phyloP scores from a whole-genome alignment of 1,284 basidiomycete species.

The Boletus semigastroideus region DNA sequence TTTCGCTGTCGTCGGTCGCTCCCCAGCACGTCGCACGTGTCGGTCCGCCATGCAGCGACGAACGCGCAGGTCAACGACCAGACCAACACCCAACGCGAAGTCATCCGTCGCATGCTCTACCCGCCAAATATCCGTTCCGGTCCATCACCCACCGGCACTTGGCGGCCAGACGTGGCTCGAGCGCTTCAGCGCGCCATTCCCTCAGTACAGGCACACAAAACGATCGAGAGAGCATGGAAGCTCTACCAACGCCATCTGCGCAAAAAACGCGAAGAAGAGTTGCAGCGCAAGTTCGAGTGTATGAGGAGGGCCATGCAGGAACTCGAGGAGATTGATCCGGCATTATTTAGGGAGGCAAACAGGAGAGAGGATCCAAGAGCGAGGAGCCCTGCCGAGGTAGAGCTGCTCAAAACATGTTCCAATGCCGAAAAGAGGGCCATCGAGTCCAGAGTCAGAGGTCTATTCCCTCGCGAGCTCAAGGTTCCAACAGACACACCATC shows the following conservation, averaged over 20 bases:
- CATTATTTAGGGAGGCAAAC: constrained; percentile 74
- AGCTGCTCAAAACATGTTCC: constrained; percentile 60
- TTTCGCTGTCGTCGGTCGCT: constrained; percentile 20
- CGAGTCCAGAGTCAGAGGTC: constrained; percentile 76
- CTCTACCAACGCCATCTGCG: constrained; percentile 77
- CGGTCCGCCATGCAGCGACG: constrained; percentile 40
- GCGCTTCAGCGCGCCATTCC: constrained; percentile 77
- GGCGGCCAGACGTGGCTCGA: constrained; percentile 72
- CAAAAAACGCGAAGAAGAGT: constrained; percentile 62
- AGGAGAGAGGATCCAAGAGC: constrained; percentile 71
- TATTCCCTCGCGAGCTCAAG: constrained; percentile 81
- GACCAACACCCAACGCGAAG: constrained; percentile 65
- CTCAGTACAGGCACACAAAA: constrained; percentile 87
- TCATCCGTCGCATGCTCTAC: constrained; percentile 77
- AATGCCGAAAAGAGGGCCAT: constrained; percentile 67
- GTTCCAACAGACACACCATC: constrained; percentile 79
- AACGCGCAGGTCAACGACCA: constrained; percentile 22
- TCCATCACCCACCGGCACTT: constrained; percentile 75
- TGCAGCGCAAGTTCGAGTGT: constrained; percentile 70
- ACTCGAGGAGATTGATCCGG: constrained; percentile 65
- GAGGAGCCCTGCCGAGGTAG: constrained; percentile 55
- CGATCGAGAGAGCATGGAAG: constrained; percentile 90
- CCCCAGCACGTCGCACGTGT: constrained; percentile 34
- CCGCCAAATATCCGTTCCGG: constrained; percentile 70
- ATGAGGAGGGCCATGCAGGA: constrained; percentile 83